phyloP scores from a whole-genome alignment of 352 stramenopile species.

The Lagenidium sp. region DNA sequence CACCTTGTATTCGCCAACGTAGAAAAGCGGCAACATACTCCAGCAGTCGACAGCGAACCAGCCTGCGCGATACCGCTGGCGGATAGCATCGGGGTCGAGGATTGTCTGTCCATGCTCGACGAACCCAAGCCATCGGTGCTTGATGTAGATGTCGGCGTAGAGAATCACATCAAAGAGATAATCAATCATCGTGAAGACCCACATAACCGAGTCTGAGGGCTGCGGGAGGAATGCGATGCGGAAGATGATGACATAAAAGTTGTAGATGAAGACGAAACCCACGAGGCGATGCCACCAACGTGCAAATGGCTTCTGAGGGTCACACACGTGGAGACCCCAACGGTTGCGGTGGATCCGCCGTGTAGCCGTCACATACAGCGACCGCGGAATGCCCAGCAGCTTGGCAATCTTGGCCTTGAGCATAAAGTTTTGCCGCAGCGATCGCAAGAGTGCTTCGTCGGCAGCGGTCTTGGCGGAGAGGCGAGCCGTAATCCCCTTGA shows the following conservation, averaged over 20 bases:
- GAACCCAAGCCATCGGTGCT: slow-evolving; percentile 9
- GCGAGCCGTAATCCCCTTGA: slow-evolving; percentile 3
- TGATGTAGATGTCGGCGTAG: slow-evolving; percentile 16
- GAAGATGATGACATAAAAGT: slow-evolving; percentile 25
- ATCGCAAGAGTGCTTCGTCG: slow-evolving; percentile 13
- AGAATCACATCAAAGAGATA: slow-evolving; percentile 13
- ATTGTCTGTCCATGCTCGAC: slow-evolving; percentile 16
- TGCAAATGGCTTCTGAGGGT: slow-evolving; percentile 32
- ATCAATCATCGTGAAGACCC: slow-evolving; percentile 9
- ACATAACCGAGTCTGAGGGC: not conserved
- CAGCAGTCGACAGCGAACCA: slow-evolving; percentile 19
- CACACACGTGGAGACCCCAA: slow-evolving; percentile 15
- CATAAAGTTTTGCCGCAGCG: slow-evolving; percentile 31
- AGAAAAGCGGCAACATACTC: slow-evolving; percentile 18
- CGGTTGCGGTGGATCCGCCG: slow-evolving; percentile 22
- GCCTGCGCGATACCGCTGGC: slow-evolving; percentile 10
- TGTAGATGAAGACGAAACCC: slow-evolving; percentile 27
- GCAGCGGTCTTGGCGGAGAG: slow-evolving; percentile 3
- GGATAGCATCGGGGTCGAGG: slow-evolving; percentile 8
- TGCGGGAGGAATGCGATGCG: slow-evolving; percentile 17
- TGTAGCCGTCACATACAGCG: slow-evolving; percentile 32
- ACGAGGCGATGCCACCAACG: slow-evolving; percentile 52
- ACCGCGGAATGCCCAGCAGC: slow-evolving; percentile 29
- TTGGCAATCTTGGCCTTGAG: slow-evolving; percentile 32
- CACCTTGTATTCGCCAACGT: slow-evolving; percentile 9